These are phyloP conservation scores for Elaeis oleifera DNA, from an alignment of 202 grass and related monocot genomes.

Conservation along the genomic window DNA sequence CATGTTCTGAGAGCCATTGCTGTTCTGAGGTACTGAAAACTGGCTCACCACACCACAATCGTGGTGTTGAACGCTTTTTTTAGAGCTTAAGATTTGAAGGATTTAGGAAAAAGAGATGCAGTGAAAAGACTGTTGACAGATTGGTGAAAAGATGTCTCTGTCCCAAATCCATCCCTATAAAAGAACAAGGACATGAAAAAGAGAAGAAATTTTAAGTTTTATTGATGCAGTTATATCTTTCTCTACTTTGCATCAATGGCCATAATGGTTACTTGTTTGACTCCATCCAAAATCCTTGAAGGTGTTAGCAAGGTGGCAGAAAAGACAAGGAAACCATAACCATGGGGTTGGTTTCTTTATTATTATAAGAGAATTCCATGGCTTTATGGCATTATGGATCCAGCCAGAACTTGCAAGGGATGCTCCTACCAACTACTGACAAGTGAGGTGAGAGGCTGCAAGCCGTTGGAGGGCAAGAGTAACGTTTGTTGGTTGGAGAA, in stretches of 20 bases:
- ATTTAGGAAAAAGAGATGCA: neutral
- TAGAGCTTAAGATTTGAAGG: no score
- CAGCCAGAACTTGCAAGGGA: no score
- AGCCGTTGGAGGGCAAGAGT: no score
- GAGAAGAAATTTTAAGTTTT: neutral
- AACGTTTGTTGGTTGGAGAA: no score
- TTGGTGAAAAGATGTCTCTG: conserved; percentile 4
- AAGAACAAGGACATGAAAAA: neutral
- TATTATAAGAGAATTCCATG: no score
- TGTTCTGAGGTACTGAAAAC: neutral
- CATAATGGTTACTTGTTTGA: neutral
- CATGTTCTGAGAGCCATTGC: neutral
- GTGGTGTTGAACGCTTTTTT: neutral
- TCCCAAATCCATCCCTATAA: neutral
- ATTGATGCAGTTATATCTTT: neutral
- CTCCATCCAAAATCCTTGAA: neutral
- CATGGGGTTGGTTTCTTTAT: neutral
- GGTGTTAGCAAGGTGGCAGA: neutral
- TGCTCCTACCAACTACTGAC: no score
- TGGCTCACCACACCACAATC: neutral
- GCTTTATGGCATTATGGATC: no score
- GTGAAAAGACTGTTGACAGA: neutral
- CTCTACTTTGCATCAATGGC: neutral
- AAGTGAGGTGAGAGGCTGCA: no score
- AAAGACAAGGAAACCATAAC: neutral